phyloP scores from a whole-genome alignment of 2,329 filamentous ascomycete genomes.

The Beauveria sp. region DNA sequence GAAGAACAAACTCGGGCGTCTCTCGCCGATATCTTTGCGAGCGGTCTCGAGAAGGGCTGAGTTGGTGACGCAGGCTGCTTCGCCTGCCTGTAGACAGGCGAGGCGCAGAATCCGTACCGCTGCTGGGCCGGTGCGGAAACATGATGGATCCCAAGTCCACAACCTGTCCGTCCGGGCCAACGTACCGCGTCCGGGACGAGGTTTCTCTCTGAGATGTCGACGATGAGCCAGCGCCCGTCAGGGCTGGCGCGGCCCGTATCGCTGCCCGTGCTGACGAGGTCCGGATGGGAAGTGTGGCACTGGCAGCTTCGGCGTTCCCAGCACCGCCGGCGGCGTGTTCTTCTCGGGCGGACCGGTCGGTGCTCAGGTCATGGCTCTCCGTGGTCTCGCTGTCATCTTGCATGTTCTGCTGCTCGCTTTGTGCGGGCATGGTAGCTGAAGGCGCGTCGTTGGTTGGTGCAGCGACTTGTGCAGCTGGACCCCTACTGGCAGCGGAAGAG shows the following conservation, averaged over 20 bases:
- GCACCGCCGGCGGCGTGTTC: background rate
- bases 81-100: background rate
- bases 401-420: background rate
- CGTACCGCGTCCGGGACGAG: background rate
- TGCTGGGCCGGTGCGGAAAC: background rate
- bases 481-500: constrained; percentile 29
- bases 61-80: background rate
- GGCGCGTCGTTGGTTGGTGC: constrained; percentile 21
- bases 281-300: constrained; percentile 13
- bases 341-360: background rate
- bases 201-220: background rate
- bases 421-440: constrained; percentile 8
- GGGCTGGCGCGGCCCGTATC: background rate
- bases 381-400: background rate
- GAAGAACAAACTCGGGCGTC: constrained; percentile 47
- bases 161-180: background rate
- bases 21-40: background rate
- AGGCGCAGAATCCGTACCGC: background rate
- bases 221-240: background rate
- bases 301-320: constrained; percentile 1
- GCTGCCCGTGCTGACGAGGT: constrained; percentile 12
- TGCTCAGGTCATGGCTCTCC: background rate
- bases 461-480: background rate
- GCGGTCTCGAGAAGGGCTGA: background rate
- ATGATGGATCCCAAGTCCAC: constrained; percentile 4